Conservation (phyloP, 441 rosid species). For the Isatis lusitanica region DNA sequence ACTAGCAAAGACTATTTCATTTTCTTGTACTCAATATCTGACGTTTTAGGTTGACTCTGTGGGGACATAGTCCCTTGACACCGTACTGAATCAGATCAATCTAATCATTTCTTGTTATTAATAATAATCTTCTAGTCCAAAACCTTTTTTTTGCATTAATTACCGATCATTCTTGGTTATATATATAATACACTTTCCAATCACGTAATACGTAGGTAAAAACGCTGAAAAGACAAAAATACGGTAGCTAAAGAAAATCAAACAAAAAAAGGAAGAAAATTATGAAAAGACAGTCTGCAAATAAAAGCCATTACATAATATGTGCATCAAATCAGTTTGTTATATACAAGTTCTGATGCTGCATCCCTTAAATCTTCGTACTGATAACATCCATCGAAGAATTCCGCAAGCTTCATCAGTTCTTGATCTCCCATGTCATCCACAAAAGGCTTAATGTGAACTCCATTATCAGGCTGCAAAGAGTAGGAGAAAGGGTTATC, state of each 20-base stretch:
- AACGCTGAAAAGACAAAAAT: constrained; percentile 30
- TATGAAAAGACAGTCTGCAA: constrained; percentile 8
- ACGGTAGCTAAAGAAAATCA: constrained; percentile 4
- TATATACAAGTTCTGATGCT: constrained; percentile 42
- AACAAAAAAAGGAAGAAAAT: background rate
- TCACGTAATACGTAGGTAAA: constrained; percentile 10
- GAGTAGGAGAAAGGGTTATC: constrained; percentile 81
- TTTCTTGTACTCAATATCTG: constrained; percentile 7
- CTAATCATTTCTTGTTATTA: constrained; percentile 4
- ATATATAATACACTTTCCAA: background rate
- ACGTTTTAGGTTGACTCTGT: background rate
- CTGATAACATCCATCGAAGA: constrained; percentile 54
- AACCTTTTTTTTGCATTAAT: background rate
- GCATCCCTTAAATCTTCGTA: constrained; percentile 78
- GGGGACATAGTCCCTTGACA: background rate
- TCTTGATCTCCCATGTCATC: constrained; percentile 62
- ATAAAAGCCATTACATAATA: background rate
- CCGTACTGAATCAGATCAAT: background rate
- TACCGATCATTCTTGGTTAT: constrained; percentile 10
- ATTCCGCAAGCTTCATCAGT: constrained; percentile 52
- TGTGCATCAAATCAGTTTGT: constrained; percentile 21
- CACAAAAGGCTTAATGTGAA: constrained; percentile 61
- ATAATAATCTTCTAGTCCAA: constrained; percentile 11
- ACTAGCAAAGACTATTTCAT: background rate
- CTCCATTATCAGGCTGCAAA: constrained; percentile 77